Evolutionary conservation across 768 basidiomycete genomes (phyloP), one percentile per base, ranked within the genome.

Genomic region (Termitomyces sp.): DNA sequence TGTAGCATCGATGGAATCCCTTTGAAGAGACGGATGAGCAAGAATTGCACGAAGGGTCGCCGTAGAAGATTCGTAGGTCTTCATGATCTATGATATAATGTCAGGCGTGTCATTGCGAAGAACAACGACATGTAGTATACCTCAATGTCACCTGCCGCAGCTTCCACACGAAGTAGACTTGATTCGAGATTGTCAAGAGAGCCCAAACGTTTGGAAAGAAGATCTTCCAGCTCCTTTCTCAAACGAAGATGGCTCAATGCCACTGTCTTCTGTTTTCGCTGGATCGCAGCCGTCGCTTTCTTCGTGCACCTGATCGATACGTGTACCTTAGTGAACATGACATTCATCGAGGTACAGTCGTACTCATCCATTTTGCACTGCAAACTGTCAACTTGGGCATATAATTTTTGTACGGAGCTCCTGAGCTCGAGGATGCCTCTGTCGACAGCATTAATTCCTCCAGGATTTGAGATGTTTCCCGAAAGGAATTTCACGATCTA

Each of bases 71-170:
- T 92, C 82, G 67, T 96, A 98, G 0, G 86, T 82, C 63, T 82
- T 83, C 83, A 98, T 85, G 51, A 97, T 90, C 92, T 54, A n/a
- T 51, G 58, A 57, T 51, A 8, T 44, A 53, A 20, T 30, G 54
- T 26, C 61, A 57, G 52, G 52, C 48, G 3, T 54, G 52, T 20
- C 38, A 52, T 13, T n/a, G 24, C 45, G 5, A n/a, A 33, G 36
- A 9, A 30, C 36, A 22, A 35, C 14, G 13, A 6, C 24, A 53
- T n/a, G 40, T 42, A 6, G 66, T 74, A 44, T 67, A 94, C 94
- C 77, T 93, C 87, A 12, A 94, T 79, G 70, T 98, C 90, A 3
- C 87, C 88, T 30, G 90, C 90, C n/a, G 94, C 91, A 3, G 86
- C 82, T 72, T 98, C 93, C 6, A 98, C 92, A 46, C 83, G 81